Evolutionary conservation across 345 rosid species (phyloP).

Genomic region (Gossypium thurberi): DNA sequence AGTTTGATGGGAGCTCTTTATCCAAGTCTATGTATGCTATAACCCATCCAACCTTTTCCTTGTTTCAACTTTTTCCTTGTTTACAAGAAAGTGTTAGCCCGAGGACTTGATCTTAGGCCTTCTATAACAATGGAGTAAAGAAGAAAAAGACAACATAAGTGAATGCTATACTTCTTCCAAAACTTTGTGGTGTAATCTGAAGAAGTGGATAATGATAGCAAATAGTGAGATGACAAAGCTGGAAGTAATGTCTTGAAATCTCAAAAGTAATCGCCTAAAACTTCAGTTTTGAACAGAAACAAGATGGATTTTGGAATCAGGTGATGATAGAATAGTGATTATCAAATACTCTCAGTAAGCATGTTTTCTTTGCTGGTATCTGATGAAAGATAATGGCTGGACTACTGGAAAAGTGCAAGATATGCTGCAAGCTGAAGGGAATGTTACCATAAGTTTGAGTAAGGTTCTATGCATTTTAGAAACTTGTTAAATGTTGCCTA

Average conservation of each 20-base stretch:
- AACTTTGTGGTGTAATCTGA: not conserved
- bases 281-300: not conserved
- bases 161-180: not conserved
- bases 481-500: not conserved
- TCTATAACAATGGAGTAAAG: not conserved
- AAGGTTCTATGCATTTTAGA: not conserved
- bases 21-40: not conserved
- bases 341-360: not conserved
- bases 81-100: not conserved
- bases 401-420: not conserved
- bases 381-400: not conserved
- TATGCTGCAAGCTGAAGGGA: not conserved
- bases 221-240: not conserved
- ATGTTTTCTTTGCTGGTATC: not conserved
- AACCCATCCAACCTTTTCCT: not conserved
- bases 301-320: not conserved
- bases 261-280: not conserved
- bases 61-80: not conserved
- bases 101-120: not conserved
- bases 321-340: not conserved
- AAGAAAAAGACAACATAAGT: not conserved
- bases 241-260: not conserved
- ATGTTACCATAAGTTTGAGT: not conserved
- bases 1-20: no score
- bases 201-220: no score